Conservation (phyloP, 1,139 yeast genomes). For the Geotrichum citri-aurantii region DNA sequence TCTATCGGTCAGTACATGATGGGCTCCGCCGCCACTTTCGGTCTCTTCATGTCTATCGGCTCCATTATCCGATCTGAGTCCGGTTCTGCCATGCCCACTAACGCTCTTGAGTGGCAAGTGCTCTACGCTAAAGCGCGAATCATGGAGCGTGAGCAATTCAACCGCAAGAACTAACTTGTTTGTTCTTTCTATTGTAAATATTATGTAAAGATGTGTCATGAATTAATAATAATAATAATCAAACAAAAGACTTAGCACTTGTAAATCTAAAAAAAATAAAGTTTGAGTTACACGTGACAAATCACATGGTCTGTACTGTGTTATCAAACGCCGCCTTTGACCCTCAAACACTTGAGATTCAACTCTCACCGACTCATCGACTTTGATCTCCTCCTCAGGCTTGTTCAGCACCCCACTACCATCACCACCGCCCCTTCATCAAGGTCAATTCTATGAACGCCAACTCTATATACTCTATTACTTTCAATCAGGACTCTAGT, state of each 20-base stretch:
- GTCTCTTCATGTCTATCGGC: conserved; percentile 92
- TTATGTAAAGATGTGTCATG: background rate
- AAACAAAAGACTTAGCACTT: too few species aligned
- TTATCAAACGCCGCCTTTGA: background rate
- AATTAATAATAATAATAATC: too few species aligned
- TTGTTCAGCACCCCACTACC: background rate
- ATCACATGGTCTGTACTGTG: background rate
- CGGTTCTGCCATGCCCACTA: conserved; percentile 21
- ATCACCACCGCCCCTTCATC: background rate
- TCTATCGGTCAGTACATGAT: conserved; percentile 94
- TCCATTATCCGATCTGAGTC: conserved; percentile 70
- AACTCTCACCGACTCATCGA: background rate
- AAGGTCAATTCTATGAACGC: background rate
- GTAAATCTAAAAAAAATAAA: too few species aligned
- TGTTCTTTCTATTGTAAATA: background rate
- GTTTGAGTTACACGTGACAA: too few species aligned
- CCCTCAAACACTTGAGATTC: too few species aligned
- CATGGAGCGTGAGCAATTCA: conserved; percentile 16
- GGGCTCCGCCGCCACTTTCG: conserved; percentile 96
- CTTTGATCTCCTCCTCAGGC: background rate
- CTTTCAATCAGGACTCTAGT: conserved; percentile 86
- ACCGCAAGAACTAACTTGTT: background rate
- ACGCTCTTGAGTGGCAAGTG: conserved; percentile 32
- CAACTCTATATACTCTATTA: conserved; percentile 47
- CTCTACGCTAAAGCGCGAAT: conserved; percentile 27